A percentile compares a stretch with the other conserved stretches of the same genome.
Conservation (phyloP, 2,329 filamentous ascomycete genomes). For the Xylaria sp. region DNA sequence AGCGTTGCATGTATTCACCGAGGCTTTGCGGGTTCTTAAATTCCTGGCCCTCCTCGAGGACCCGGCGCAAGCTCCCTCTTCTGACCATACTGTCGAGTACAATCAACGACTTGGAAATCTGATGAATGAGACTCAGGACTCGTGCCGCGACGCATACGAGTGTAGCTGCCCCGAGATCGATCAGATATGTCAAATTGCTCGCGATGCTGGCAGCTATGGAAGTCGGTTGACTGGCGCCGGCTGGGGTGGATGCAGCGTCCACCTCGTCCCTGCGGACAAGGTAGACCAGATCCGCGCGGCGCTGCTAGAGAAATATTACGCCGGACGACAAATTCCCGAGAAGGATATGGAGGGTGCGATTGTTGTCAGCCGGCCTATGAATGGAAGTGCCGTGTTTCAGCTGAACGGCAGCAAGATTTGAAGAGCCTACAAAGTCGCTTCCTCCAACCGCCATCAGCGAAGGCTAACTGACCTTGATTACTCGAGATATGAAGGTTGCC, state of each 20-base stretch:
- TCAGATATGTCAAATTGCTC: conserved; percentile 82
- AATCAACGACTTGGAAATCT: conserved; percentile 80
- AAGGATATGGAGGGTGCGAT: conserved; percentile 84
- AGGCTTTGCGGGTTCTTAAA: conserved; percentile 85
- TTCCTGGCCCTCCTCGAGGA: conserved; percentile 83
- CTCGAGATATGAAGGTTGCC: background rate
- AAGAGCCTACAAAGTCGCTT: background rate
- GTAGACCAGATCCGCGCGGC: conserved; percentile 81
- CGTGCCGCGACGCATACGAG: conserved; percentile 87
- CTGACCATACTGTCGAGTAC: conserved; percentile 68
- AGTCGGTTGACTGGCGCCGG: conserved; percentile 91
- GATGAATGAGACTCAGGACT: conserved; percentile 90
- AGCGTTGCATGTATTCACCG: conserved; percentile 89
- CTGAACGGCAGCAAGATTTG: conserved; percentile 49
- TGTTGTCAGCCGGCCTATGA: conserved; percentile 88
- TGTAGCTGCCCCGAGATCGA: conserved; percentile 96
- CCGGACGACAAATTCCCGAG: conserved; percentile 70
- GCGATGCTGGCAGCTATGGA: conserved; percentile 82
- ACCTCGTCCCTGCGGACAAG: conserved; percentile 86
- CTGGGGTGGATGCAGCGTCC: conserved; percentile 96
- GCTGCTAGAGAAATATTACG: conserved; percentile 85
- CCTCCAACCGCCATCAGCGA: background rate
- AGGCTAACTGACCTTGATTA: background rate
- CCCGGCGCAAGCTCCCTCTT: conserved; percentile 52
- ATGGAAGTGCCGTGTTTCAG: conserved; percentile 70